Evolutionary conservation across 73 alveolate genomes (phyloP), one percentile per base, ranked within the genome.

Genomic region (Stentor roeselii): DNA sequence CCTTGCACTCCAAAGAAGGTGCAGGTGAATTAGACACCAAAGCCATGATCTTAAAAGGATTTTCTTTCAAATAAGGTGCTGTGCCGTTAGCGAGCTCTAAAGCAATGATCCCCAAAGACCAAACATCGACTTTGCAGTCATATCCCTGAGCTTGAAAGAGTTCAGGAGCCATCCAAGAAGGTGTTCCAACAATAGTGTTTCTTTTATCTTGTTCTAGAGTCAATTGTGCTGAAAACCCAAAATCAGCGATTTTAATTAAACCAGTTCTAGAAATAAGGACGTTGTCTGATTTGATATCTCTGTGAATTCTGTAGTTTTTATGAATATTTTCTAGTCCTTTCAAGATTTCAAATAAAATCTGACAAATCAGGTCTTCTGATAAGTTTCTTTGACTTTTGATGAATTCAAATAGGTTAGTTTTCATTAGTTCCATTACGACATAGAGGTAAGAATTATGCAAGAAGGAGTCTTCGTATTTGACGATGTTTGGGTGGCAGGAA

Each of bases 81-180:
- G 87, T 85, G 2, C 98, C 98, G 58, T 84, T 76, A 4, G 92
- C 90, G 4, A 93, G 75, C 86, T 93, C 98, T 21, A 93, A 78
- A 14, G 92, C 87, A 15, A 92, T 86, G 35, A 93, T 93, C 14
- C 98, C 98, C 50, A 91, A 75, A 82, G 92, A 78, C 96, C 98
- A 93, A 27, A 93, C 83, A 76, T 93, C 98, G 4, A 93, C 93
- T 91, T 93, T 93, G 75, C 86, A 88, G 37, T 76, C 84, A 85
- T 93, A 93, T 77, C 60, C 76, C 6, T 11, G 50, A 30, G 92
- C 96, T 84, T 60, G 84, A 21, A 93, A 89, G 2, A 94, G 82
- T 84, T 94, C 98, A 3, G 98, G 98, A 27, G 98, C 97, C 97
- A 94, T 94, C 96, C 97, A 94, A 78, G 95, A 88, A 60, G 93